These are phyloP conservation scores for Talaromyces amestolkiae DNA, from an alignment of 2,329 filamentous ascomycete genomes.

Conservation along the genomic window DNA sequence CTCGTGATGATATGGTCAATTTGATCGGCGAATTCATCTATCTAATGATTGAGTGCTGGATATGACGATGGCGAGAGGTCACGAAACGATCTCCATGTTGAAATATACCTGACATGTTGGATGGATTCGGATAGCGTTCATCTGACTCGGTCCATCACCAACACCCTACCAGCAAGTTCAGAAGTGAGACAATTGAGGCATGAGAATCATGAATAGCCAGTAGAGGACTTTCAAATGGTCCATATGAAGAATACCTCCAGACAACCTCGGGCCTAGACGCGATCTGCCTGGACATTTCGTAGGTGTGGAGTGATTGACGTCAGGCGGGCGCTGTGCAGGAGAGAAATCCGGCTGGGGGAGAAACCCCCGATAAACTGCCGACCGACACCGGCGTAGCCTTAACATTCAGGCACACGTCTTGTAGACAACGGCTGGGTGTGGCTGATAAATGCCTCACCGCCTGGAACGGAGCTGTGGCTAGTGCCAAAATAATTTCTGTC, in stretches of 20 bases:
- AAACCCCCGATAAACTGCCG: neutral
- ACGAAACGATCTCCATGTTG: neutral
- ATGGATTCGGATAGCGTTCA: neutral
- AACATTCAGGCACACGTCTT: neutral
- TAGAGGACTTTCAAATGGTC: neutral
- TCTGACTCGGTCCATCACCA: neutral
- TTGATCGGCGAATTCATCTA: neutral
- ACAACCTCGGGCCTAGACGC: neutral
- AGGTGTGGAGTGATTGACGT: constrained; percentile 18
- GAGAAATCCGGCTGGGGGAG: neutral
- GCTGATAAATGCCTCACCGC: neutral
- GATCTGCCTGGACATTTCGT: neutral
- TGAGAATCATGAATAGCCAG: neutral
- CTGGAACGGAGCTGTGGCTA: constrained; percentile 4
- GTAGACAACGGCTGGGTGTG: neutral
- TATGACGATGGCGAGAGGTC: neutral
- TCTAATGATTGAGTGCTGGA: neutral
- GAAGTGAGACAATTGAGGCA: neutral
- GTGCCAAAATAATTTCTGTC: constrained; percentile 7
- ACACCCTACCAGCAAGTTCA: neutral
- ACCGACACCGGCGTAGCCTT: neutral
- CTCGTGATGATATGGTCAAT: neutral
- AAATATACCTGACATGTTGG: neutral
- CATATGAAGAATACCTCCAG: neutral
- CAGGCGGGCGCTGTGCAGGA: constrained; percentile 7